Conservation (phyloP, 2,329 filamentous ascomycete species). For the Pyrenophora tritici-repentis region DNA sequence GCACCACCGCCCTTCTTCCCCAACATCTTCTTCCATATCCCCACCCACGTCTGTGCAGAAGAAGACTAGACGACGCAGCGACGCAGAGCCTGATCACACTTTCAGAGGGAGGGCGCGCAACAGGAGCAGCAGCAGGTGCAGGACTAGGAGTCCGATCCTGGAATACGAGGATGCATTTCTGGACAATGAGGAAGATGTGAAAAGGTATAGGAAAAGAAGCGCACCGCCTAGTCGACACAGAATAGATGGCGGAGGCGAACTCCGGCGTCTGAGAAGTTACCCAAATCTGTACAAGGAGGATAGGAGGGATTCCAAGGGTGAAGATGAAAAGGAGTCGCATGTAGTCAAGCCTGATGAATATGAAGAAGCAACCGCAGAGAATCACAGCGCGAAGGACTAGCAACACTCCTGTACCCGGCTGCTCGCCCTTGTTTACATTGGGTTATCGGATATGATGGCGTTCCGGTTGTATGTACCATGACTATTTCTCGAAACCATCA, state of each 20-base stretch:
- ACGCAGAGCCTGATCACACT: slow-evolving; percentile 44
- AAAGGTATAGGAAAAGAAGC: slow-evolving; percentile 39
- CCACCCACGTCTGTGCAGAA: slow-evolving; percentile 26
- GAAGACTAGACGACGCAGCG: slow-evolving; percentile 40
- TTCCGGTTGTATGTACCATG: not conserved
- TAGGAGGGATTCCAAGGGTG: slow-evolving; percentile 24
- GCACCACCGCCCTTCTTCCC: slow-evolving; percentile 36
- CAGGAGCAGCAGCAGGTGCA: slow-evolving; percentile 26
- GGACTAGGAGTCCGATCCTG: slow-evolving; percentile 30
- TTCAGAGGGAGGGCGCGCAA: slow-evolving; percentile 40
- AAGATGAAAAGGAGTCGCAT: not conserved
- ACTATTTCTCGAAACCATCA: too few relatives aligned
- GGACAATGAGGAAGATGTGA: slow-evolving; percentile 32
- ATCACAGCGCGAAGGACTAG: not conserved
- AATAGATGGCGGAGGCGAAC: slow-evolving; percentile 19
- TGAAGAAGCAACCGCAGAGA: not conserved
- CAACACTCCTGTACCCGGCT: not conserved
- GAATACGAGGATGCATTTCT: slow-evolving; percentile 29
- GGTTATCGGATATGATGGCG: not conserved
- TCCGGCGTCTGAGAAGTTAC: slow-evolving; percentile 48
- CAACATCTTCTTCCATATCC: slow-evolving; percentile 28
- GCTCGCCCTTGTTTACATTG: not conserved
- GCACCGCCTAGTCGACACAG: slow-evolving; percentile 42
- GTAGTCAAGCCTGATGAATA: not conserved
- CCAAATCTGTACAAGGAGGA: slow-evolving; percentile 37